Evolutionary conservation across 2,329 filamentous ascomycete genomes (phyloP), one percentile per base, ranked within the genome.

Genomic region (Acarospora socialis): DNA sequence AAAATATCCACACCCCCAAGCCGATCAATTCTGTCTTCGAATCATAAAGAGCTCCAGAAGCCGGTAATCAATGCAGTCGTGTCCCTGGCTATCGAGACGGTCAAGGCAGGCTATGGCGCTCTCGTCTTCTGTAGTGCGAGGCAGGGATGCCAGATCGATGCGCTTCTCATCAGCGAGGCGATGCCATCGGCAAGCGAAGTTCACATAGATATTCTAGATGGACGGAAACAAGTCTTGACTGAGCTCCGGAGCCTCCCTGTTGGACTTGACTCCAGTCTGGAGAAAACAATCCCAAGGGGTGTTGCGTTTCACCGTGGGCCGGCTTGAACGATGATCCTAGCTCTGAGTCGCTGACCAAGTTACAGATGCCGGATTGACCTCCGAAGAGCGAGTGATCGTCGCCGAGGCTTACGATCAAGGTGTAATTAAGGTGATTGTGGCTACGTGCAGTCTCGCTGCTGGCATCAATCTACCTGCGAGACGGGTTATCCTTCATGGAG

Each of bases 401-500:
- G 73, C 78, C 2, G 65, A 64, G 21, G 77, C 77, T 8, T 84
- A 82, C 42, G 79, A 84, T 46, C 52, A 58, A 22, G 77, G 79
- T 1, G 59, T 68, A 4, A 49, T 84, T 12, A 76, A 77, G 42
- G 70, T 82, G 1, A 74, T 81, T 32, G 72, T 82, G 10, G 80
- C 80, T 21, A 86, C 80, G 2, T 83, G 78, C 45, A 82, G 77
- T 48, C 64, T 86, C 35, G 80, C 80, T n/a, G 80, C 79, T 9
- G 80, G 80, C n/a, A 81, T 86, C 36, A 84, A 86, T 51, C 57
- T 86, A 12, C 63, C 63, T 9, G 80, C 80, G 5, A 64, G 80
- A 32, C 63, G 80, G 42, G 80, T 86, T 1, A 81, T 86, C 36
- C 63, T 81, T 16, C 78, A 82, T 47, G 77, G 73, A 39, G 78